phyloP scores from a whole-genome alignment of 139 green algal species.

The Chlorella ohadii region DNA sequence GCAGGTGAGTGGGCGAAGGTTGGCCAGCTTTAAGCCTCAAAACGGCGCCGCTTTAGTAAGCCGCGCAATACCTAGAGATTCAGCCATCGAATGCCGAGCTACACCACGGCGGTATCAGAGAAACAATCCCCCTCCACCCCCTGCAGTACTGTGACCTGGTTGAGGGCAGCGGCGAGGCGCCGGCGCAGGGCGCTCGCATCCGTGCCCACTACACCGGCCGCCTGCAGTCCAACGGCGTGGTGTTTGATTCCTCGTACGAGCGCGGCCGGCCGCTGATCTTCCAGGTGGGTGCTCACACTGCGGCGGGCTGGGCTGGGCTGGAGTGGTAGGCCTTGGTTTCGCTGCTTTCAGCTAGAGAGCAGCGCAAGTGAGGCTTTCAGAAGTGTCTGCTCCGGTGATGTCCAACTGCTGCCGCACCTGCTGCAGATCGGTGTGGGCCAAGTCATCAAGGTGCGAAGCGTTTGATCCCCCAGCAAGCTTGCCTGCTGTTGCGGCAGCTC shows the following conservation, averaged over 20 bases:
- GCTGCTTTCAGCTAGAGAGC: not conserved
- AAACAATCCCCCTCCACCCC: too few relatives aligned
- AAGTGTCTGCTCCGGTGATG: too few relatives aligned
- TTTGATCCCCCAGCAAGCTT: too few relatives aligned
- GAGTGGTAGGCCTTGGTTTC: too few relatives aligned
- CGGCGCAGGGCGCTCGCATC: conserved; percentile 29
- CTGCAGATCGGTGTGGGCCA: conserved; percentile 69
- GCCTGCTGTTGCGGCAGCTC: not conserved
- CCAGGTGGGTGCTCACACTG: conserved; percentile 64
- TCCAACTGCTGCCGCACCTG: not conserved
- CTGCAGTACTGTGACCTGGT: conserved; percentile 66
- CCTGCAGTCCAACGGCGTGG: conserved; percentile 68
- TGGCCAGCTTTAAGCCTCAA: too few relatives aligned
- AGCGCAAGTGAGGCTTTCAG: not conserved
- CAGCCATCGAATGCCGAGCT: too few relatives aligned
- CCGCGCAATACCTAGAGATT: too few relatives aligned
- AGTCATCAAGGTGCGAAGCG: conserved; percentile 58
- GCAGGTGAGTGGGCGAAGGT: too few relatives aligned
- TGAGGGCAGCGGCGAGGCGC: conserved; percentile 62
- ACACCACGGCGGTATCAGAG: too few relatives aligned
- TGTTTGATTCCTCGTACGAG: conserved; percentile 89
- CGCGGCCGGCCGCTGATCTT: conserved; percentile 81
- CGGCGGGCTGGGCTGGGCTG: too few relatives aligned
- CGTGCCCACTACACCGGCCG: conserved; percentile 82
- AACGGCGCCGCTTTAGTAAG: too few relatives aligned